A percentile compares a stretch with the other conserved stretches of the same genome.
Evolutionary conservation across 345 rosid genomes (phyloP).

Genomic region (Ailanthus altissimus): DNA sequence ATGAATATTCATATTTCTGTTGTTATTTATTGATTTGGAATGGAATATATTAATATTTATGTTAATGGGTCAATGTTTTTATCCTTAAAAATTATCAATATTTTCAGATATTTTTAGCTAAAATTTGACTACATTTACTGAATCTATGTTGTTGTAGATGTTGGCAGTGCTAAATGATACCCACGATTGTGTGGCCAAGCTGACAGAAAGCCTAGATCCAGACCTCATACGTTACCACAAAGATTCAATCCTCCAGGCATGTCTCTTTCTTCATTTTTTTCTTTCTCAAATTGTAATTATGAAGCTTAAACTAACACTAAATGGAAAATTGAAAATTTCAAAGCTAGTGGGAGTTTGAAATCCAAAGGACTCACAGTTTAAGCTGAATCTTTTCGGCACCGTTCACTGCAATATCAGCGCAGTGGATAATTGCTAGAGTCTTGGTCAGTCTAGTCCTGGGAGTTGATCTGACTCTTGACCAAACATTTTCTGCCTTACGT

Average conservation of each 20-base stretch:
- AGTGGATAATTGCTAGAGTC: background rate
- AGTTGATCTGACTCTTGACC: background rate
- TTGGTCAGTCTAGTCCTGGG: background rate
- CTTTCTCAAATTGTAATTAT: background rate
- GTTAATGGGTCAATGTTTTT: background rate
- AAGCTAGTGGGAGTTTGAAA: background rate
- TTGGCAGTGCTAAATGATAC: slow-evolving; percentile 26
- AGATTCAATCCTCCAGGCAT: slow-evolving; percentile 31
- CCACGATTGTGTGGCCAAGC: slow-evolving; percentile 15
- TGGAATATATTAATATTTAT: no score
- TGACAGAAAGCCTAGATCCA: slow-evolving; percentile 22
- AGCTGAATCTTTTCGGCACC: background rate
- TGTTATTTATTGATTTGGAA: no score
- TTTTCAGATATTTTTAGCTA: background rate
- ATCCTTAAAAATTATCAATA: background rate
- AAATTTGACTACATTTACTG: background rate
- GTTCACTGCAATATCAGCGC: background rate
- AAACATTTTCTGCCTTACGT: background rate
- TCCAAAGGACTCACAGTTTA: background rate
- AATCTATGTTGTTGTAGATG: slow-evolving; percentile 16
- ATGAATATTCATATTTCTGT: background rate
- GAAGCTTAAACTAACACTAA: background rate
- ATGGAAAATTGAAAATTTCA: no score
- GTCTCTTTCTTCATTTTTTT: background rate
- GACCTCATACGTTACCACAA: slow-evolving; percentile 25